Percentiles rank a stretch among this genome's conserved stretches.
Conservation (phyloP, 1,139 yeast species). For the Kodamaea plutei region DNA sequence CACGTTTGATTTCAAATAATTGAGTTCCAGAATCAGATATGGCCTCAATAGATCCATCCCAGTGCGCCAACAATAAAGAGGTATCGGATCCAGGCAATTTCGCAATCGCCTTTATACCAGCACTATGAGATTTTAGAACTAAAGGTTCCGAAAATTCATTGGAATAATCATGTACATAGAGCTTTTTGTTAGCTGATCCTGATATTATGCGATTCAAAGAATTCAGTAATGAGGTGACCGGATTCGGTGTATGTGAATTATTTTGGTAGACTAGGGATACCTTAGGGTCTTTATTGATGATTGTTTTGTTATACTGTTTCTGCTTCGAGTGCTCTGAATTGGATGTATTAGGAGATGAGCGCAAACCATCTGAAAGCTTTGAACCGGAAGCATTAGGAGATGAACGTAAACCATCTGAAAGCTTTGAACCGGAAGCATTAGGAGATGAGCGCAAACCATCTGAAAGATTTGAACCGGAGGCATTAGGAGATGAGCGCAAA, state of each 20-base stretch:
- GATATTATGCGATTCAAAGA: slow-evolving; percentile 24
- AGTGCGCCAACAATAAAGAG: slow-evolving; percentile 28
- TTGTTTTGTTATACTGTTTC: slow-evolving; percentile 10
- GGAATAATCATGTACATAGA: slow-evolving; percentile 24
- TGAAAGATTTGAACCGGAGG: too few relatives aligned
- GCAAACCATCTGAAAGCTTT: too few relatives aligned
- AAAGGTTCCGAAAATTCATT: slow-evolving; percentile 12
- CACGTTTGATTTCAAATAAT: slow-evolving; percentile 7
- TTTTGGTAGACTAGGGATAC: slow-evolving; percentile 20
- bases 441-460: too few relatives aligned
- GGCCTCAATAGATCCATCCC: slow-evolving; percentile 37
- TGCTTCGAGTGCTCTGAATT: neutral
- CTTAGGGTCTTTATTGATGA: slow-evolving; percentile 22
- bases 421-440: too few relatives aligned
- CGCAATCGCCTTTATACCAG: slow-evolving; percentile 13
- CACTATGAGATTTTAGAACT: slow-evolving; percentile 3
- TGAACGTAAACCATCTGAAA: too few relatives aligned
- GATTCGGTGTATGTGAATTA: slow-evolving; percentile 45
- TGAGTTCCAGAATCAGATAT: slow-evolving; percentile 9
- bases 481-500: too few relatives aligned
- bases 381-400: too few relatives aligned
- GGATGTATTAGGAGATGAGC: neutral
- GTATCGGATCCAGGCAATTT: slow-evolving; percentile 5
- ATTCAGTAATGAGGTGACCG: slow-evolving; percentile 38
- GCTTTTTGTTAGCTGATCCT: slow-evolving; percentile 40